phyloP scores from a whole-genome alignment of 163 green algal genomes.

The Scenedesmus sp. region DNA sequence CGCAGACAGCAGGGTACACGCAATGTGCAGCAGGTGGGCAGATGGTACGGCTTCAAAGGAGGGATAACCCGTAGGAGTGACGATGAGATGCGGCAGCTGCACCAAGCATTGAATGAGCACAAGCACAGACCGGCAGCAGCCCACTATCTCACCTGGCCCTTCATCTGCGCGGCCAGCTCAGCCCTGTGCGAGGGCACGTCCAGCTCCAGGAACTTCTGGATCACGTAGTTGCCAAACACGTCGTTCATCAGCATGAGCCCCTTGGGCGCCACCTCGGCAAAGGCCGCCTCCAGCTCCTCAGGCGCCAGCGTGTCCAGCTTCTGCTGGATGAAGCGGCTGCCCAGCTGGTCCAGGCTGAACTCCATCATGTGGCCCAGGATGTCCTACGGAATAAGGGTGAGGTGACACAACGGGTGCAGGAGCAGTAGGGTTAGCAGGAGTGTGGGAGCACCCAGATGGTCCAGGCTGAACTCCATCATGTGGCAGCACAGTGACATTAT shows the following conservation, averaged over 20 bases:
- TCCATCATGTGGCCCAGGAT: constrained; percentile 87
- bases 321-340: constrained; percentile 94
- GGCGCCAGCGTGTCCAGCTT: constrained; percentile 72
- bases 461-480: constrained; percentile 88
- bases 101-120: neutral
- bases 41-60: neutral
- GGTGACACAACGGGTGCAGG: neutral
- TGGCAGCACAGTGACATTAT: constrained; percentile 45
- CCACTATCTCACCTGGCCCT: constrained; percentile 41
- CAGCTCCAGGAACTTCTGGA: constrained; percentile 89
- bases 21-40: neutral
- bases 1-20: neutral
- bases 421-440: neutral
- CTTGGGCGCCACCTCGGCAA: constrained; percentile 56
- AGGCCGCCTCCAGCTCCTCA: constrained; percentile 67
- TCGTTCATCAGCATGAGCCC: constrained; percentile 88
- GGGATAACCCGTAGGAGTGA: too few relatives aligned
- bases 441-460: constrained; percentile 82
- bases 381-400: constrained; percentile 67
- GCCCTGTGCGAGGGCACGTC: constrained; percentile 55
- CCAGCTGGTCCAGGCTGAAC: constrained; percentile 93
- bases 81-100: too few relatives aligned
- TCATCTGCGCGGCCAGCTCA: constrained; percentile 58
- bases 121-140: neutral
- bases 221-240: constrained; percentile 97